Evolutionary conservation across 2,329 filamentous ascomycete genomes (phyloP).

Genomic region (Ophiostoma novo-ulmi): DNA sequence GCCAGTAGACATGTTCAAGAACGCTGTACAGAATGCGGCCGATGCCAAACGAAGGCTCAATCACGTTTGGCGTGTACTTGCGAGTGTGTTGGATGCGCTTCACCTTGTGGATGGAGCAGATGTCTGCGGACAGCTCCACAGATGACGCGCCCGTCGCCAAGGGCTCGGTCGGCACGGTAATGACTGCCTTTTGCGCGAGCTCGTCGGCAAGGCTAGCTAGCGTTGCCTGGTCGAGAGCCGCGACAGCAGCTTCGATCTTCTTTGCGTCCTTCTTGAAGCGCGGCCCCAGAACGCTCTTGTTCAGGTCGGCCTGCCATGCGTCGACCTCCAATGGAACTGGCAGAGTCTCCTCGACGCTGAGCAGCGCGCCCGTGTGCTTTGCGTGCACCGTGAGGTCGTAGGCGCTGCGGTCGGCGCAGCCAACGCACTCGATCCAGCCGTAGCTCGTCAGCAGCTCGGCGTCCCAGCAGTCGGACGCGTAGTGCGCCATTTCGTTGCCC

Average conservation of each 20-base stretch:
- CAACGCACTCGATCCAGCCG: conserved; percentile 98
- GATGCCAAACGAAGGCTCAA: conserved; percentile 96
- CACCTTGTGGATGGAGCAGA: no score
- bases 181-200: conserved; percentile 42
- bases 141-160: conserved; percentile 67
- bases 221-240: conserved; percentile 71
- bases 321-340: conserved; percentile 73
- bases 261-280: conserved; percentile 93
- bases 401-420: conserved; percentile 81
- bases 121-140: conserved; percentile 61
- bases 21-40: conserved; percentile 89
- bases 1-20: conserved; percentile 95
- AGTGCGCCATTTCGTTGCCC: conserved; percentile 76
- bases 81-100: conserved; percentile 77
- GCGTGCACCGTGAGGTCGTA: conserved; percentile 91
- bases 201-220: conserved; percentile 74
- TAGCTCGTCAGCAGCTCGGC: conserved; percentile 86
- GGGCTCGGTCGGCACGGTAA: conserved; percentile 48
- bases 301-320: conserved; percentile 80
- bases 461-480: conserved; percentile 97
- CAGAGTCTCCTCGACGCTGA: conserved; percentile 77
- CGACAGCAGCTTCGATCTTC: conserved; percentile 72
- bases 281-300: conserved; percentile 95
- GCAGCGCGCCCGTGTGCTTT: conserved; percentile 81
- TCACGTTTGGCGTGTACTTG: conserved; percentile 92